These are phyloP conservation scores for Aspergillus ellipticus DNA, from an alignment of 495 filamentous ascomycete genomes.

Conservation along the genomic window DNA sequence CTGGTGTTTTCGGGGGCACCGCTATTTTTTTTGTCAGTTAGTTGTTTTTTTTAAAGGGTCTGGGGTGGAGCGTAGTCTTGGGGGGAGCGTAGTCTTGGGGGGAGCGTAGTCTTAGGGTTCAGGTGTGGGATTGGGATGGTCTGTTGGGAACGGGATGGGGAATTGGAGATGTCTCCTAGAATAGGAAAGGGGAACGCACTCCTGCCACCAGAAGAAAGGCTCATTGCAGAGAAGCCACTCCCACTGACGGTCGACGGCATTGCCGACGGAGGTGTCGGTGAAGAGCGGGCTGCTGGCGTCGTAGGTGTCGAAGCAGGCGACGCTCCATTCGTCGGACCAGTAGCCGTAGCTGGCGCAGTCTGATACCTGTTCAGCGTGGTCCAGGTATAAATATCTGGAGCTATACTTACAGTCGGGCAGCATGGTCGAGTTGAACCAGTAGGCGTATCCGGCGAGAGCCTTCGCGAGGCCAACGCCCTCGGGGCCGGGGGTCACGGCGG, in stretches of 20 bases:
- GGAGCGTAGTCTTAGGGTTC: too few species aligned
- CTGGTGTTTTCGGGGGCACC: conserved; percentile 43
- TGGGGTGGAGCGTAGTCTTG: too few species aligned
- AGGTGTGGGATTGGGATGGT: too few species aligned
- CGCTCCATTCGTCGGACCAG: conserved; percentile 39
- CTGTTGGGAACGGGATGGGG: too few species aligned
- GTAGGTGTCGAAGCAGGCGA: conserved; percentile 55
- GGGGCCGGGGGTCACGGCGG: conserved; percentile 28
- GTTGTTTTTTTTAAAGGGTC: background rate
- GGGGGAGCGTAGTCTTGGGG: too few species aligned
- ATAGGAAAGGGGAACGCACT: conserved; percentile 29
- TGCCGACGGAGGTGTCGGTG: conserved; percentile 50
- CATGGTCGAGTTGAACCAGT: conserved; percentile 45
- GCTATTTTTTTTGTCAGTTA: conserved; percentile 14
- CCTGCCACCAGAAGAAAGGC: conserved; percentile 58
- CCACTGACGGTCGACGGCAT: conserved; percentile 58
- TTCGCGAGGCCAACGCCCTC: conserved; percentile 53
- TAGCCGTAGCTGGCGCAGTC: conserved; percentile 46
- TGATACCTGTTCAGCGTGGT: too few species aligned
- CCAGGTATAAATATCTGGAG: too few species aligned
- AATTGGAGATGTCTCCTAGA: background rate
- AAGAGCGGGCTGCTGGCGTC: conserved; percentile 55
- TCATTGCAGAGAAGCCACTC: conserved; percentile 66
- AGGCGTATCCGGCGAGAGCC: conserved; percentile 51
- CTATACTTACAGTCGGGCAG: conserved; percentile 52